Conservation (phyloP, 257 asterid species). For the Buddleja alternifolia region DNA sequence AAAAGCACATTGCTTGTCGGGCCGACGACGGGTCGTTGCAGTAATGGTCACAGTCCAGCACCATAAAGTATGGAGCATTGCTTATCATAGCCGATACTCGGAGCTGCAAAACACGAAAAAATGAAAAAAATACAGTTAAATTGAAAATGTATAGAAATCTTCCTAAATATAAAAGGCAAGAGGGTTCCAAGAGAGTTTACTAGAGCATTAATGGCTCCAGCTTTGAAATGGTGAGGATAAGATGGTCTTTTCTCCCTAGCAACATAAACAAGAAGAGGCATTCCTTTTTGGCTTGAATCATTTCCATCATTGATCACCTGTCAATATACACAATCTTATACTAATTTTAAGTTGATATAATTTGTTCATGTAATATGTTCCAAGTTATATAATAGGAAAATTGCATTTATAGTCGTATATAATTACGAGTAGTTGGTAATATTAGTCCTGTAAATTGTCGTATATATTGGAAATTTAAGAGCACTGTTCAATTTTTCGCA, state of each 20-base stretch:
- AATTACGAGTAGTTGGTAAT: too few relatives aligned
- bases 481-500: too few relatives aligned
- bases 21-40: constrained; percentile 56
- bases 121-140: not conserved
- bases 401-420: too few relatives aligned
- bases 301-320: constrained; percentile 50
- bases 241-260: constrained; percentile 67
- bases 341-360: not conserved
- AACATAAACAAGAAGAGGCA: constrained; percentile 64
- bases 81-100: constrained; percentile 66
- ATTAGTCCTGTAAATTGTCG: too few relatives aligned
- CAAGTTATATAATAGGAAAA: too few relatives aligned
- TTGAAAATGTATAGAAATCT: too few relatives aligned
- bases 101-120: constrained; percentile 49
- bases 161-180: not conserved
- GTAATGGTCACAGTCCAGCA: constrained; percentile 59
- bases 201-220: constrained; percentile 73
- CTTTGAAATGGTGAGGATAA: constrained; percentile 78
- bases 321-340: not conserved
- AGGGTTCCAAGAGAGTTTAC: constrained; percentile 35
- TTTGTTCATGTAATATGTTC: too few relatives aligned
- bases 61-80: constrained; percentile 69
- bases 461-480: too few relatives aligned
- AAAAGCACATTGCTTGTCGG: constrained; percentile 62
- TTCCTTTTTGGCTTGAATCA: constrained; percentile 29